A percentile compares a stretch with the other conserved stretches of the same genome.
Evolutionary conservation across 305 asterid species (phyloP).

Genomic region (Stenogyne calaminthoides): DNA sequence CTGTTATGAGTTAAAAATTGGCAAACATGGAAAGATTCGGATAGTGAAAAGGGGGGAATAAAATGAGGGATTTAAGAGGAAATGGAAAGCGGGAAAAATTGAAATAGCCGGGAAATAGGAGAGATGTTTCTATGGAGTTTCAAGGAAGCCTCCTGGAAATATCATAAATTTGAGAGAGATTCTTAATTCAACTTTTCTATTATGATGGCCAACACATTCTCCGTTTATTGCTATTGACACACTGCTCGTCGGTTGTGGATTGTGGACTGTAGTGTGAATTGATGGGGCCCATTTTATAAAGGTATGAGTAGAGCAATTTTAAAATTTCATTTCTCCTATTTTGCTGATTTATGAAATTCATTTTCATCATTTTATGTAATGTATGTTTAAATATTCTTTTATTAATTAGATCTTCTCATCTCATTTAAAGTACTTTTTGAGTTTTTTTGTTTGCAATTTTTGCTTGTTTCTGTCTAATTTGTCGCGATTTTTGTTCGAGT

Average conservation of each 20-base stretch:
- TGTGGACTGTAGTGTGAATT: not conserved
- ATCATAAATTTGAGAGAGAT: too few relatives aligned
- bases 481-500: too few relatives aligned
- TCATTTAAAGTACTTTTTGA: too few relatives aligned
- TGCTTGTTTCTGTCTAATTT: too few relatives aligned
- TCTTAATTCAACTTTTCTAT: slow-evolving; percentile 27
- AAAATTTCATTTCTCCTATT: too few relatives aligned
- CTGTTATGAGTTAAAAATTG: not conserved
- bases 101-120: slow-evolving; percentile 57
- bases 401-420: too few relatives aligned
- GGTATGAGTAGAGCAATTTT: too few relatives aligned
- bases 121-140: slow-evolving; percentile 46
- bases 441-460: too few relatives aligned
- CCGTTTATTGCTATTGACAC: slow-evolving; percentile 23
- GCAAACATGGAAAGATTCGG: slow-evolving; percentile 40
- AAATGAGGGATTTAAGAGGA: slow-evolving; percentile 37
- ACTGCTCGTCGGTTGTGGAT: not conserved
- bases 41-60: slow-evolving; percentile 33
- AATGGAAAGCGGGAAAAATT: slow-evolving; percentile 74
- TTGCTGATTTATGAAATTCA: too few relatives aligned
- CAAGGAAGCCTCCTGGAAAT: slow-evolving; percentile 42
- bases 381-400: too few relatives aligned
- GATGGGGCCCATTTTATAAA: not conserved
- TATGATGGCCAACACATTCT: slow-evolving; percentile 33
- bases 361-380: too few relatives aligned